Conservation (phyloP, 169 alveolate genomes). For the Cyclospora cayetanensis region DNA sequence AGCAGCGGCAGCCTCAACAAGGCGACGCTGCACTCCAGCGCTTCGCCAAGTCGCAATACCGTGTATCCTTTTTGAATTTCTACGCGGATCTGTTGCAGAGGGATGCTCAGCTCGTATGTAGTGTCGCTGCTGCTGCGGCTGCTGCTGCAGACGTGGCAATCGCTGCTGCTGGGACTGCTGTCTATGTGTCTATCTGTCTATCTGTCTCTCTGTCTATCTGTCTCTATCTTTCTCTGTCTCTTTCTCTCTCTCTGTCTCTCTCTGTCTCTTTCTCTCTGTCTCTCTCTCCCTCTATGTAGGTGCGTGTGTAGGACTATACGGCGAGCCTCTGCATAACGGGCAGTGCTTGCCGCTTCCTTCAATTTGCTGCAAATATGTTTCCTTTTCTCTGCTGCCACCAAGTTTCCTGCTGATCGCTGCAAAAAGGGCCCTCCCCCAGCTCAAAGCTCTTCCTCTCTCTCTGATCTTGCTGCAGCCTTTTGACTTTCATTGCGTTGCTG, state of each 20-base stretch:
- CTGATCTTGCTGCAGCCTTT: neutral
- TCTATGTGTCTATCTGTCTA: neutral
- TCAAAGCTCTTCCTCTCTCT: neutral
- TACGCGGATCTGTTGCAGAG: conserved; percentile 15
- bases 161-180: neutral
- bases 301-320: too few relatives aligned
- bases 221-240: neutral
- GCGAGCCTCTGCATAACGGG: too few relatives aligned
- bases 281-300: neutral
- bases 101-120: conserved; percentile 29
- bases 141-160: neutral
- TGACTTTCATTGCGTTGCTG: neutral
- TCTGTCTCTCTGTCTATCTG: neutral
- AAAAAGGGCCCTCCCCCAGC: neutral
- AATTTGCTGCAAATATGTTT: neutral
- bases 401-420: neutral
- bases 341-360: too few relatives aligned
- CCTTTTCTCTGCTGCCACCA: neutral
- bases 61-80: conserved; percentile 32
- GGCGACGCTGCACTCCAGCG: neutral
- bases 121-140: neutral
- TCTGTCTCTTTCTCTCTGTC: too few relatives aligned
- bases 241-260: neutral
- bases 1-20: neutral
- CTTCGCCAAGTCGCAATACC: conserved; percentile 37